Percentiles rank a stretch among this genome's conserved stretches.
Conservation (phyloP, 306 rosid species). For the Inga leiocalycina region DNA sequence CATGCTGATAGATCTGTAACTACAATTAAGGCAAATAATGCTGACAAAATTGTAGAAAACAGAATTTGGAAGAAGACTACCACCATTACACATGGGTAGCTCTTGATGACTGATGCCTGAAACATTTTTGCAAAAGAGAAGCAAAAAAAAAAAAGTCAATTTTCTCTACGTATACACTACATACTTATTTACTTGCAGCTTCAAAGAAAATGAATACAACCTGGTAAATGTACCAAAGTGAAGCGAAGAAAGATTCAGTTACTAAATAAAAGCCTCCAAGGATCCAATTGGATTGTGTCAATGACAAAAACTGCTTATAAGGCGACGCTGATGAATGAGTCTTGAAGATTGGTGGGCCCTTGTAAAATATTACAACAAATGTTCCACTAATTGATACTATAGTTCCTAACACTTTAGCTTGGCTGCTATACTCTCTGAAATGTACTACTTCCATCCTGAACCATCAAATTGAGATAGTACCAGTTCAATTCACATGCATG, state of each 20-base stretch:
- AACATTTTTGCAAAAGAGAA: no score
- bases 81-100: no score
- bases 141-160: no score
- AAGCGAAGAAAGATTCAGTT: neutral
- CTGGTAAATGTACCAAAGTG: neutral
- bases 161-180: no score
- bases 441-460: conserved; percentile 52
- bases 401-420: conserved; percentile 50
- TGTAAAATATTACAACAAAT: neutral
- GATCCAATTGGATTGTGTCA: neutral
- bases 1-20: no score
- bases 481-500: neutral
- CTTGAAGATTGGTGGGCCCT: neutral
- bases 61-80: no score
- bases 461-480: neutral
- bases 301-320: neutral
- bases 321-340: neutral
- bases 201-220: neutral
- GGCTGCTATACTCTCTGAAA: conserved; percentile 39
- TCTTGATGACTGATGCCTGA: no score
- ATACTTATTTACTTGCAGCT: no score
- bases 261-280: neutral
- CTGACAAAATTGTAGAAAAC: no score
- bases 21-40: no score
- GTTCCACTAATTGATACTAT: conserved; percentile 46